Evolutionary conservation across 2,329 filamentous ascomycete species (phyloP).

Genomic region (Tolypocladium guangdongense): DNA sequence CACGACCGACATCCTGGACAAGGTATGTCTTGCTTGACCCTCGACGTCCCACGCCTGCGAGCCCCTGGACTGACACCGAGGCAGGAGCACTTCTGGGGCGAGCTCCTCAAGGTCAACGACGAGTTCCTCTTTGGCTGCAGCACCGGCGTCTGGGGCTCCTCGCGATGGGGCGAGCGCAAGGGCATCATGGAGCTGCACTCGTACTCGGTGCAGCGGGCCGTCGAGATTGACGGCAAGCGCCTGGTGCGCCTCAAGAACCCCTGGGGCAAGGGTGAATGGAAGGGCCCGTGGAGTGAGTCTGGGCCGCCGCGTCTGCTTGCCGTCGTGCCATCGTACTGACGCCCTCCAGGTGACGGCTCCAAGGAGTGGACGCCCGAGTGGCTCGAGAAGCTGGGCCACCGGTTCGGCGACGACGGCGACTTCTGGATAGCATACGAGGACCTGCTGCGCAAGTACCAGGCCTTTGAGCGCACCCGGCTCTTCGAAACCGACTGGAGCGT

Average conservation of each 20-base stretch:
- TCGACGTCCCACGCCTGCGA: too few relatives aligned
- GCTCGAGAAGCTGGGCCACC: constrained; percentile 60
- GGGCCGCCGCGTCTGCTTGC: too few relatives aligned
- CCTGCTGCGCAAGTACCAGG: constrained; percentile 46
- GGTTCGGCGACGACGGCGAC: constrained; percentile 65
- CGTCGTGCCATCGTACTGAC: constrained; percentile 6
- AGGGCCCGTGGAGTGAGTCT: constrained; percentile 57
- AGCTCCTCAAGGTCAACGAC: constrained; percentile 67
- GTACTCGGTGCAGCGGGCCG: constrained; percentile 50
- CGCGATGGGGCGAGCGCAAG: constrained; percentile 30
- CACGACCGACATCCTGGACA: constrained; percentile 59
- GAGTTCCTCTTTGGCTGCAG: constrained; percentile 61
- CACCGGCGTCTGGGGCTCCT: constrained; percentile 28
- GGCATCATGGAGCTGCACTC: constrained; percentile 49
- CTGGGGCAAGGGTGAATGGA: constrained; percentile 75
- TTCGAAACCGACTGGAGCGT: constrained; percentile 45
- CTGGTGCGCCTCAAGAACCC: constrained; percentile 62
- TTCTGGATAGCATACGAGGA: constrained; percentile 52
- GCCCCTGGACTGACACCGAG: not conserved
- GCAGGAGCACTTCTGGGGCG: constrained; percentile 55
- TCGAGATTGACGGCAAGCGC: constrained; percentile 45
- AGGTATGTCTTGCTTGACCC: constrained; percentile 33
- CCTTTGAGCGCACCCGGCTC: constrained; percentile 46
- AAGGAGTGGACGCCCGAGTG: constrained; percentile 77
- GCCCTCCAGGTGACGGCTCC: constrained; percentile 51